These are phyloP conservation scores for Paraconiothyrium sp. DNA, from an alignment of 2,329 filamentous ascomycete species.

Conservation along the genomic window DNA sequence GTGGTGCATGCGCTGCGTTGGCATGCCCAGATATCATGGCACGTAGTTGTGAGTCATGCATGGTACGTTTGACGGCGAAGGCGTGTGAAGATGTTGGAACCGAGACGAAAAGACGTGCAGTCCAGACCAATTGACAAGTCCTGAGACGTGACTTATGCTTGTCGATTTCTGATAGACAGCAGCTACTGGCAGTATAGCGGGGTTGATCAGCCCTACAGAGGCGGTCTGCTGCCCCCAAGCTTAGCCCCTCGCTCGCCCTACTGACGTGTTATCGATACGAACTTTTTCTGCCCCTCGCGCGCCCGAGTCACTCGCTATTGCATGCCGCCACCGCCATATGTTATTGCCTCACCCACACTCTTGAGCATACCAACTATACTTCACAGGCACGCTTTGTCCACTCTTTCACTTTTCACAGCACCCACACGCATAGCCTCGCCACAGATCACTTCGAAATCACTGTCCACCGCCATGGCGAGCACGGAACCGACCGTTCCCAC, in stretches of 20 bases:
- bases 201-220: too few relatives aligned
- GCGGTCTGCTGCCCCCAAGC: too few relatives aligned
- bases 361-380: neutral
- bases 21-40: neutral
- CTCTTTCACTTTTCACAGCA: neutral
- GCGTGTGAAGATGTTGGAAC: neutral
- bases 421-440: neutral
- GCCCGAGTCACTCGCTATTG: conserved; percentile 1
- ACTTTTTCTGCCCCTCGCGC: conserved; percentile 7
- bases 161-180: neutral
- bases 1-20: neutral
- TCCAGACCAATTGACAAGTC: too few relatives aligned
- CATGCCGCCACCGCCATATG: conserved; percentile 8
- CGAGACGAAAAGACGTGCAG: neutral
- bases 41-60: neutral
- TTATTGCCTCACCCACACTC: neutral
- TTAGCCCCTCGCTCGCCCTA: neutral
- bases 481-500: conserved; percentile 14
- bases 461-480: conserved; percentile 18
- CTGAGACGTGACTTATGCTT: neutral
- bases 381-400: neutral
- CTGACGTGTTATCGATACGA: conserved; percentile 11
- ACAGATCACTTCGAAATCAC: neutral
- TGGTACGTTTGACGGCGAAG: neutral
- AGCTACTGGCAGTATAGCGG: too few relatives aligned